Evolutionary conservation across 805 yeast genomes (phyloP), one percentile per base, ranked within the genome.

Genomic region (Myxozyma nipponensis): DNA sequence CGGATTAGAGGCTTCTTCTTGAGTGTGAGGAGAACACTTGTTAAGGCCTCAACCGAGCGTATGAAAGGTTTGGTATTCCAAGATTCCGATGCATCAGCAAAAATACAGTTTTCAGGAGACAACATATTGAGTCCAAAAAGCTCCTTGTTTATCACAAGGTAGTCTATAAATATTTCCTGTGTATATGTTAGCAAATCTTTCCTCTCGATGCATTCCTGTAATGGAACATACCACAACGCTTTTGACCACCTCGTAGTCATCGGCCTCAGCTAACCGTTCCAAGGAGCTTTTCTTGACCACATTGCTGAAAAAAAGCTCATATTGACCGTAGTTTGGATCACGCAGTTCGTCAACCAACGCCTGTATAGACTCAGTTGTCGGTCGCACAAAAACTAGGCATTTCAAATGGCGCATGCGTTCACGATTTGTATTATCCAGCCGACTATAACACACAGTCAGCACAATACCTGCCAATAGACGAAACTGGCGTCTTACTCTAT

Each of bases 231-330:
- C 59, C 46, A 84, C 81, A 3, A 93, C 88, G 51, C 78, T 78
- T 3, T 75, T 70, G 7, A 93, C 84, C 7, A 81, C 79, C 64
- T 91, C 98, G 61, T 82, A 74, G 63, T 86, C 93, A 66, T 93
- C 99, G 2, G 86, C 78, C 66, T 88, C 96, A 0, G 98, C 98
- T 42, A 93, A 65, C 44, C 86, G 75, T 65, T 93, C 99, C 59
- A 93, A 67, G 56, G 86, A 85, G 23, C 82, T 73, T 68, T 91
- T 93, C 45, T 80, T 74, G 26, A 90, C 76, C 15, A 80, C 72
- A 65, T 89, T 89, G 64, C 81, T 84, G 73, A 91, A 88, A 62
- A 56, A 87, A 18, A 93, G 66, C 62, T 83, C 83, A 68, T 93
- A 93, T 32, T 74, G 75, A 32, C 82, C 78, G 69, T 89, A 93